These are phyloP conservation scores for Petunia hybrid DNA, from an alignment of 305 asterid genomes.

Conservation along the genomic window DNA sequence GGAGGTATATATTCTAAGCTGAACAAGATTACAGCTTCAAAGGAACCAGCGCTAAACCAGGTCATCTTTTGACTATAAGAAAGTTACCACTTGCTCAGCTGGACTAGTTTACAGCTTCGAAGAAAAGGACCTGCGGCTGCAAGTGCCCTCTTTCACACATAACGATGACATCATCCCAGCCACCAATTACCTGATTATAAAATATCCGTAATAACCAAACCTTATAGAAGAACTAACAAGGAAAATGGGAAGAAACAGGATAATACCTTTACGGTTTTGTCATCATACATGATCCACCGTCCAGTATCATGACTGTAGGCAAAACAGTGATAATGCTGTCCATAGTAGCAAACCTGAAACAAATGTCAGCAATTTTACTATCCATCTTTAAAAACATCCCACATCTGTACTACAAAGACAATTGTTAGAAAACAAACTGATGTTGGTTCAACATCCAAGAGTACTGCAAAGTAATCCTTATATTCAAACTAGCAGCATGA, in stretches of 20 bases:
- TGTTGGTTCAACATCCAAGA: not conserved
- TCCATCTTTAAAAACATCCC: not conserved
- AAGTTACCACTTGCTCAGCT: slow-evolving; percentile 32
- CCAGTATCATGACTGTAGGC: slow-evolving; percentile 83
- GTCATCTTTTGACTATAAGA: slow-evolving; percentile 21
- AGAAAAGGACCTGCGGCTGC: slow-evolving; percentile 96
- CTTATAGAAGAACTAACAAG: not conserved
- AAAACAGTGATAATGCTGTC: slow-evolving; percentile 97
- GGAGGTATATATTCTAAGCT: slow-evolving; percentile 23
- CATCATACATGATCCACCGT: slow-evolving; percentile 96
- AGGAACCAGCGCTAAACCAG: slow-evolving; percentile 15
- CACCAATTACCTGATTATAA: slow-evolving; percentile 72
- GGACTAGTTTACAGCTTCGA: slow-evolving; percentile 74
- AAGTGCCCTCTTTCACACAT: slow-evolving; percentile 92
- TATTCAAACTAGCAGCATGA: not conserved
- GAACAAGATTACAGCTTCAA: slow-evolving; percentile 28
- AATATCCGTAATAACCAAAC: slow-evolving; percentile 23
- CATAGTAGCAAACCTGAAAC: slow-evolving; percentile 82
- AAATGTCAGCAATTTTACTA: not conserved
- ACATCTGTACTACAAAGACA: not conserved
- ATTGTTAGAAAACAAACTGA: not conserved
- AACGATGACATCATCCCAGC: slow-evolving; percentile 82
- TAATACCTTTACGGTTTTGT: slow-evolving; percentile 89
- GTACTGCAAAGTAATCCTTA: slow-evolving; percentile 4
- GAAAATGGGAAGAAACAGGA: slow-evolving; percentile 3